Conservation (phyloP, 257 asterid genomes). For the Misopates orontium region DNA sequence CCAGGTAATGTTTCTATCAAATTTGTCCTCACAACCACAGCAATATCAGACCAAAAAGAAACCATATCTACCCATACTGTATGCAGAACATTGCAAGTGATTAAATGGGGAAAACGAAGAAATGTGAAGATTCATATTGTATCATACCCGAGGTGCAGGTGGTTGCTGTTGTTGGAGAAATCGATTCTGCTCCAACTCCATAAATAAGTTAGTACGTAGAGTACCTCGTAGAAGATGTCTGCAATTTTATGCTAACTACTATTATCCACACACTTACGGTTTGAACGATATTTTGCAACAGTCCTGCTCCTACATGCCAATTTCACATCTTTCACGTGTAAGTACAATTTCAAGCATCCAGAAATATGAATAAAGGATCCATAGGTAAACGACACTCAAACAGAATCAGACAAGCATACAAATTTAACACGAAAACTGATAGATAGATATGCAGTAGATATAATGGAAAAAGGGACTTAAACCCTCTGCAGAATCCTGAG, state of each 20-base stretch:
- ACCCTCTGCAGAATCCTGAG: slow-evolving; percentile 16
- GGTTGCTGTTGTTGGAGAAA: slow-evolving; percentile 57
- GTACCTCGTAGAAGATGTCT: slow-evolving; percentile 20
- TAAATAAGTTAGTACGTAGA: slow-evolving; percentile 28
- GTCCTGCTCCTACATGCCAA: slow-evolving; percentile 27
- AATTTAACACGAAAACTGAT: background rate
- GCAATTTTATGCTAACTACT: background rate
- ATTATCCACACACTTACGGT: slow-evolving; percentile 24
- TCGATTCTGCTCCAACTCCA: slow-evolving; percentile 64
- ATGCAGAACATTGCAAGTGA: slow-evolving; percentile 10
- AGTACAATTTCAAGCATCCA: slow-evolving; percentile 26
- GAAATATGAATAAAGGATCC: slow-evolving; percentile 5
- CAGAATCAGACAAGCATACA: slow-evolving; percentile 5
- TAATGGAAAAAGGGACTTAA: slow-evolving; percentile 5
- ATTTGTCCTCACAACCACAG: background rate
- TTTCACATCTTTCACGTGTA: slow-evolving; percentile 17
- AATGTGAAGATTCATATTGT: slow-evolving; percentile 20
- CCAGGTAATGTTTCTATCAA: background rate
- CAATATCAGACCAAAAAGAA: slow-evolving; percentile 8
- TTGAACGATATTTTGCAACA: slow-evolving; percentile 15
- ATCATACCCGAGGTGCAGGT: slow-evolving; percentile 55
- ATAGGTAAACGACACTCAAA: background rate
- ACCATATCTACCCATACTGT: slow-evolving; percentile 9
- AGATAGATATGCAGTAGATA: slow-evolving; percentile 7
- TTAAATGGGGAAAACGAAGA: slow-evolving; percentile 9